Percentiles rank a stretch among this genome's conserved stretches.
phyloP scores from a whole-genome alignment of 164 flowering plant genomes.

The Macadamia integrifolia region DNA sequence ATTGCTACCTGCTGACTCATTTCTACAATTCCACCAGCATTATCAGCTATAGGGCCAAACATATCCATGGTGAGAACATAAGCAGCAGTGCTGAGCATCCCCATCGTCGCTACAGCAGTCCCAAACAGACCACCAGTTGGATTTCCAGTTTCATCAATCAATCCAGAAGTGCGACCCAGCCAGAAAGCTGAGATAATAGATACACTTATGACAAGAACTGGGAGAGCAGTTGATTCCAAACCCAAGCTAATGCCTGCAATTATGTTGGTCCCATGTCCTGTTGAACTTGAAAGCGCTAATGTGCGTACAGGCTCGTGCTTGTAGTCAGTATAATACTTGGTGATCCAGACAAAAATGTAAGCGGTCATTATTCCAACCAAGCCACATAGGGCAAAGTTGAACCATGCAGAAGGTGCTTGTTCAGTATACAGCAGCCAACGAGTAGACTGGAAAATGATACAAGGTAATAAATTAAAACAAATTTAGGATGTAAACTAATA shows the following conservation, averaged over 20 bases:
- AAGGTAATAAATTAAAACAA: conserved; percentile 7
- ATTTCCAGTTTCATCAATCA: conserved; percentile 81
- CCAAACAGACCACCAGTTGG: conserved; percentile 97
- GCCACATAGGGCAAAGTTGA: conserved; percentile 92
- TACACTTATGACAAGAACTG: conserved; percentile 88
- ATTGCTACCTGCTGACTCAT: conserved; percentile 97
- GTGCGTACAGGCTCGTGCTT: conserved; percentile 96
- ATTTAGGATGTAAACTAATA: background rate
- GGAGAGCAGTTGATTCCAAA: conserved; percentile 96
- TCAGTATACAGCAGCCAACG: conserved; percentile 93
- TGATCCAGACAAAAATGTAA: conserved; percentile 85
- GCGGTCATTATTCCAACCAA: conserved; percentile 94
- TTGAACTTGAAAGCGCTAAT: conserved; percentile 88
- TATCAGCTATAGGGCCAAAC: conserved; percentile 99
- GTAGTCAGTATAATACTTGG: conserved; percentile 94
- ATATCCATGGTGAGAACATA: conserved; percentile 99
- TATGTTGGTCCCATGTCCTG: conserved; percentile 97
- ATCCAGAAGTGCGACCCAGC: conserved; percentile 93
- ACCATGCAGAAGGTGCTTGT: conserved; percentile 96
- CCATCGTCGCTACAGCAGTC: conserved; percentile 99
- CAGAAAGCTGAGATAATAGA: conserved; percentile 85
- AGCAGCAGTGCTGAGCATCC: conserved; percentile 99
- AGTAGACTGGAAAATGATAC: conserved; percentile 66
- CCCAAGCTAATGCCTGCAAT: conserved; percentile 98
- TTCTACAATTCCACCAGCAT: conserved; percentile 99